A percentile compares a stretch with the other conserved stretches of the same genome.
Conservation (phyloP, 2,329 filamentous ascomycete species). For the Fusarium citri region DNA sequence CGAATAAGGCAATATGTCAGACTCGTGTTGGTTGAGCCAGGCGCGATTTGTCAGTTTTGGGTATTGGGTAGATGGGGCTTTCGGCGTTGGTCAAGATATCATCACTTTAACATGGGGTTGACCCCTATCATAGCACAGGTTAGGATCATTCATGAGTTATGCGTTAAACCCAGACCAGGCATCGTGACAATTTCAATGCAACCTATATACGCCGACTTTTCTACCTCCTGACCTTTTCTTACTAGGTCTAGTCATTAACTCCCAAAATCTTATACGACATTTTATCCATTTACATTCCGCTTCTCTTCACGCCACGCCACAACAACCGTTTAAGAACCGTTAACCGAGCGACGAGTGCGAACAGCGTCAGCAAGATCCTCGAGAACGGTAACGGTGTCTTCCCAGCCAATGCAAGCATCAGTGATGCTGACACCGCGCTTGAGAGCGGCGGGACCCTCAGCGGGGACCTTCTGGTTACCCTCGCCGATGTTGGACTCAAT, state of each 20-base stretch:
- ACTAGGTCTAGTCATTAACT: conserved; percentile 42
- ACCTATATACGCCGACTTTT: conserved; percentile 46
- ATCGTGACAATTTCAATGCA: conserved; percentile 45
- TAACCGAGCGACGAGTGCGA: conserved; percentile 73
- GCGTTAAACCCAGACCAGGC: conserved; percentile 30
- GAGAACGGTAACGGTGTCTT: conserved; percentile 81
- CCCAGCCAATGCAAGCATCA: conserved; percentile 96
- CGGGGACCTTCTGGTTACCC: conserved; percentile 86
- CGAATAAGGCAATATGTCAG: neutral
- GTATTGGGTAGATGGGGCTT: conserved; percentile 14
- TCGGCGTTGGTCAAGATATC: conserved; percentile 24
- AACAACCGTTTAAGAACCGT: conserved; percentile 48
- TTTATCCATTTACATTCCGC: conserved; percentile 10
- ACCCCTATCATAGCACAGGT: conserved; percentile 2
- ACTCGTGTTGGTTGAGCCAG: neutral
- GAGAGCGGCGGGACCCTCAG: conserved; percentile 80
- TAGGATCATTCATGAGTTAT: conserved; percentile 8
- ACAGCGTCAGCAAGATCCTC: conserved; percentile 89
- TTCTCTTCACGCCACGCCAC: conserved; percentile 36
- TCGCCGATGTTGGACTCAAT: conserved; percentile 98
- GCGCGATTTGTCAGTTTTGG: neutral
- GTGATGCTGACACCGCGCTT: conserved; percentile 95
- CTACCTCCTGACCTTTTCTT: conserved; percentile 31
- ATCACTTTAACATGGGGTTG: conserved; percentile 17
- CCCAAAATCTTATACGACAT: conserved; percentile 24